phyloP scores from a whole-genome alignment of 306 rosid genomes.

The Rosa chinensis region DNA sequence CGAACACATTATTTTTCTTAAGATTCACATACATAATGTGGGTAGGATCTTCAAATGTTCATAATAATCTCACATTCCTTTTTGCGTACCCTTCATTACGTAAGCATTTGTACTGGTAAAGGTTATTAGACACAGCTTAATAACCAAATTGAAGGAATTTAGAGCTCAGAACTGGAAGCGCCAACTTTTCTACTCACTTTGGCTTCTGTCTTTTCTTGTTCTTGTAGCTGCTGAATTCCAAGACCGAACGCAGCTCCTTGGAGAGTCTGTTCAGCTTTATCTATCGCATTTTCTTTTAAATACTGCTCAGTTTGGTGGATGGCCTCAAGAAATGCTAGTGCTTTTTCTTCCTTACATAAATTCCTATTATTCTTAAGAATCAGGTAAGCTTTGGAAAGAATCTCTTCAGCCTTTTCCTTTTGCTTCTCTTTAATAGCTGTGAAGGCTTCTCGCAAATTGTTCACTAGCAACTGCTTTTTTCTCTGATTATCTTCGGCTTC shows the following conservation, averaged over 20 bases:
- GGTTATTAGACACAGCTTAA: no score
- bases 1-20: no score
- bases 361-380: background rate
- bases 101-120: no score
- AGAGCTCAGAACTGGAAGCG: background rate
- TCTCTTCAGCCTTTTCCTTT: background rate
- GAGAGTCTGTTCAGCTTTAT: background rate
- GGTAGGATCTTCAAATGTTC: no score
- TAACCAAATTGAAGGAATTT: background rate
- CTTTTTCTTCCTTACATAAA: background rate
- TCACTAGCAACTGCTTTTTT: background rate
- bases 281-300: background rate
- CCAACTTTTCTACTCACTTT: background rate
- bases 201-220: background rate
- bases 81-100: no score
- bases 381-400: background rate
- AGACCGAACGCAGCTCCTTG: background rate
- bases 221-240: background rate
- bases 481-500: background rate
- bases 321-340: background rate
- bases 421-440: background rate
- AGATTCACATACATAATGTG: no score
- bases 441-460: background rate
- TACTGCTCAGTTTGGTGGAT: background rate
- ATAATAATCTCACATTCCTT: no score